Evolutionary conservation across 345 rosid genomes (phyloP), one percentile per base, ranked within the genome.

Genomic region (Psidium friedrichsthalianum): DNA sequence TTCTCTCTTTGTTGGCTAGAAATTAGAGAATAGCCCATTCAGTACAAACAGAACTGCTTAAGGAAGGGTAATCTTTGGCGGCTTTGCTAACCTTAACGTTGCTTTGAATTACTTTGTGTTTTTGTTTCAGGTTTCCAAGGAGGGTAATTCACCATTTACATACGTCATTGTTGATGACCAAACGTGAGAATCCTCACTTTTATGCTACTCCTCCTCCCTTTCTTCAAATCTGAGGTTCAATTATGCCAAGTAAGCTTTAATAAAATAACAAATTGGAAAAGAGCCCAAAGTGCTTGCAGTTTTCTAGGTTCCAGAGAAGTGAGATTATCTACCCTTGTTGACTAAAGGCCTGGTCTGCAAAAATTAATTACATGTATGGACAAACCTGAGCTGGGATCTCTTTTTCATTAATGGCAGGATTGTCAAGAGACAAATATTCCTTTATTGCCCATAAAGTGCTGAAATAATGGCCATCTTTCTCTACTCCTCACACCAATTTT

Each of bases 71-170:
- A 64, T 29, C 22, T 29, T 64, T 20, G 42, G 2, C 0, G 3
- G 76, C 42, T 64, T 32, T 69, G 47, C 40, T 6, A 69, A 69
- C 47, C 6, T 69, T 69, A 9, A 36, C 16, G 42, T 69, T 69
- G 47, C 22, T 69, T 36, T 6, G 57, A 21, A 22, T 55, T 18
- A 36, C 25, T 69, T 36, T 69, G 25, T 69, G 24, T 69, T 32
- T 69, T 36, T 69, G 47, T 36, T 87, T 69, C 90, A 95, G 98
- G 98, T 95, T 82, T 90, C 98, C 83, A 85, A 94, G 89, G 93
- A 89, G 87, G 99, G 99, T 76, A 97, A 95, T 87, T 95, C 99
- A 57, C 95, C 99, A 27, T 97, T 95, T 88, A 93, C 98, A 5
- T 97, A 95, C 87, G 29, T 97, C 88, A 94, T 97, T 5, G 95